These are phyloP conservation scores for Scenedesmus sp. DNA, from an alignment of 163 green algal genomes.

Conservation along the genomic window DNA sequence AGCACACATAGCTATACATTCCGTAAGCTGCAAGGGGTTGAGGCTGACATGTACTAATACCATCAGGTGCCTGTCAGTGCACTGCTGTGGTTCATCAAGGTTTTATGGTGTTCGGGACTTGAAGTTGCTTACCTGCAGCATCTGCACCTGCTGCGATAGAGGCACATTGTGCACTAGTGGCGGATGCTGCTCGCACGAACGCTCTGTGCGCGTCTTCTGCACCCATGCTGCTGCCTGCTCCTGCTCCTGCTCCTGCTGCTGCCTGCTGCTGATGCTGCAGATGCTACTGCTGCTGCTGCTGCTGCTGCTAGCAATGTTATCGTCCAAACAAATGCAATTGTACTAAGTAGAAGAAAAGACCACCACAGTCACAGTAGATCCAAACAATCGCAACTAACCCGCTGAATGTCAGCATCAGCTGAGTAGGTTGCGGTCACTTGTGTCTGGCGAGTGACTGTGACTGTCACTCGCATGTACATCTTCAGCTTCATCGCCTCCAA, in stretches of 20 bases:
- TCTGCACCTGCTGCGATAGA: not conserved
- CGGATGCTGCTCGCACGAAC: slow-evolving; percentile 41
- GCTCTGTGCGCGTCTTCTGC: slow-evolving; percentile 7
- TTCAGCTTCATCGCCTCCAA: not conserved
- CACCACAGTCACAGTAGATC: no score
- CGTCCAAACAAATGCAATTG: no score
- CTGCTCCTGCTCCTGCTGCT: not conserved
- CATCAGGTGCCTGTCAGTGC: no score
- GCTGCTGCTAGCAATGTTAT: not conserved
- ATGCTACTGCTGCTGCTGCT: not conserved
- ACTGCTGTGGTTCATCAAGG: no score
- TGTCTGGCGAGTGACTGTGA: not conserved
- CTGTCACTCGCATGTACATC: not conserved
- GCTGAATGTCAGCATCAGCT: not conserved
- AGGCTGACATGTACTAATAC: no score
- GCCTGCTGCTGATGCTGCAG: not conserved
- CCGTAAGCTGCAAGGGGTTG: no score
- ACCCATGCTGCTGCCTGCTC: not conserved
- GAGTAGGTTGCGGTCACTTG: not conserved
- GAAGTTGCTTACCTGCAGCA: not conserved
- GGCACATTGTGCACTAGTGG: not conserved
- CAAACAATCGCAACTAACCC: not conserved
- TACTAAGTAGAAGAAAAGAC: no score
- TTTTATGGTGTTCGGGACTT: no score
- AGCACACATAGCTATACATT: no score